Evolutionary conservation across 805 yeast genomes (phyloP), one percentile per base, ranked within the genome.

Genomic region (Metschnikowia orientalis): DNA sequence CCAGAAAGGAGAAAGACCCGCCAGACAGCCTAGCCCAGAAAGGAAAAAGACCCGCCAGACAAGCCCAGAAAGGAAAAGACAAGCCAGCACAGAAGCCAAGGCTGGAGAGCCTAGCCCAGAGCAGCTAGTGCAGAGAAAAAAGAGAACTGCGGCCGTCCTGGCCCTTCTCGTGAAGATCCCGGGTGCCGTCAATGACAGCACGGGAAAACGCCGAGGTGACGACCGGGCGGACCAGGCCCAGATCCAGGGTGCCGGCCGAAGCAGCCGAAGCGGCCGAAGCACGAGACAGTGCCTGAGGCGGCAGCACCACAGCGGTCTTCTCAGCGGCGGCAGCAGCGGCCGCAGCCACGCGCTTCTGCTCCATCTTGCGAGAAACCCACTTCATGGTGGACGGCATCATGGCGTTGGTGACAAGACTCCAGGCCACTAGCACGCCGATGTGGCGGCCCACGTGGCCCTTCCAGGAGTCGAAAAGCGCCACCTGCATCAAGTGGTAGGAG

Each of bases 401-500:
- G 4, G 39, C 28, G 30, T 59, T 59, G 23, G 59, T 42, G 2
- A 46, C 38, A 9, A 57, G 39, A 19, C 53, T 54, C 66, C 66
- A 60, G 1, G 53, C 55, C n/a, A 43, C 12, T 30, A 60, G 47
- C 7, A 60, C 38, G 1, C 65, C 66, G 15, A 59, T 45, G 26
- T 59, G 46, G 13, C 57, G 42, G 5, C 64, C 65, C 46, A 60
- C 40, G 22, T 51, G 31, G 3, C 66, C 66, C 41, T 60, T 60
- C 55, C 57, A 60, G 4, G 58, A 34, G 37, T 60, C 34, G 34
- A 59, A 59, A 29, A 50, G 57, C 1, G 56, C 62, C 8, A 56
- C 59, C 19, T 56, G 58, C 38, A 59, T 37, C 26, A 57, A 43
- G 15, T 54, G 53, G 38, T 60, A 59, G 1, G 61, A 47, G 34